Percentiles rank a stretch among this genome's conserved stretches.
Conservation (phyloP, 768 basidiomycete species). For the Boletus bicolor region DNA sequence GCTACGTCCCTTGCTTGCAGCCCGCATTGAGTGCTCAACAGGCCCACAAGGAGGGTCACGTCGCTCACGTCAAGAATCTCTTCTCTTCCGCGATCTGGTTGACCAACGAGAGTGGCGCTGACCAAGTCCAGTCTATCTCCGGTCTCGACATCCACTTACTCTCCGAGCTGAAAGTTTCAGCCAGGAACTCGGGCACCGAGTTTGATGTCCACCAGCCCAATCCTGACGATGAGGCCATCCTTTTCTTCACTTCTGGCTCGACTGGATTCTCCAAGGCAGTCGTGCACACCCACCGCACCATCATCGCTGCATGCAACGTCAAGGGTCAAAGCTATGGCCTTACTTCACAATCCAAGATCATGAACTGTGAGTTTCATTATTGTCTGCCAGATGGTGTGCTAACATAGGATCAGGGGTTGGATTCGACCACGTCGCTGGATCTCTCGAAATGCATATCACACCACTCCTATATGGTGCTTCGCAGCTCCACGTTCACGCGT, state of each 20-base stretch:
- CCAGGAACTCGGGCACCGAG: constrained; percentile 3
- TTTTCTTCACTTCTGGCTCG: constrained; percentile 42
- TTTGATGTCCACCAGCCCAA: constrained; percentile 20
- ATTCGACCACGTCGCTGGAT: constrained; percentile 45
- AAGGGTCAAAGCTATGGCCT: constrained; percentile 36
- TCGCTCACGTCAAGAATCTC: constrained; percentile 29
- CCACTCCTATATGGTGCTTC: constrained; percentile 16
- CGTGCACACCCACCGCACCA: constrained; percentile 29
- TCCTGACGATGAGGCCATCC: constrained; percentile 31
- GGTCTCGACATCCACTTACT: constrained; percentile 28
- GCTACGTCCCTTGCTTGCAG: constrained; percentile 32
- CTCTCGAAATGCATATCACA: constrained; percentile 41
- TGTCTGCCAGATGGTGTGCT: background rate
- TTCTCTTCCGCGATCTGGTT: constrained; percentile 32
- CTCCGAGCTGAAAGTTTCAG: constrained; percentile 19
- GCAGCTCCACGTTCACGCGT: no score
- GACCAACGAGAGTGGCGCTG: constrained; percentile 27
- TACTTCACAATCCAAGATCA: constrained; percentile 33
- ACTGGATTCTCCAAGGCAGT: constrained; percentile 40
- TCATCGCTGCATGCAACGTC: constrained; percentile 33
- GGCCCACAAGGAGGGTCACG: constrained; percentile 9
- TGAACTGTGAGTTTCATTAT: constrained; percentile 35
- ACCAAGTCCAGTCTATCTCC: constrained; percentile 23
- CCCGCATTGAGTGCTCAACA: constrained; percentile 34
- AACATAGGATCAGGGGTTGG: constrained; percentile 34